Evolutionary conservation across 1,284 basidiomycete species (phyloP).

Genomic region (Rhodotorula sp.): DNA sequence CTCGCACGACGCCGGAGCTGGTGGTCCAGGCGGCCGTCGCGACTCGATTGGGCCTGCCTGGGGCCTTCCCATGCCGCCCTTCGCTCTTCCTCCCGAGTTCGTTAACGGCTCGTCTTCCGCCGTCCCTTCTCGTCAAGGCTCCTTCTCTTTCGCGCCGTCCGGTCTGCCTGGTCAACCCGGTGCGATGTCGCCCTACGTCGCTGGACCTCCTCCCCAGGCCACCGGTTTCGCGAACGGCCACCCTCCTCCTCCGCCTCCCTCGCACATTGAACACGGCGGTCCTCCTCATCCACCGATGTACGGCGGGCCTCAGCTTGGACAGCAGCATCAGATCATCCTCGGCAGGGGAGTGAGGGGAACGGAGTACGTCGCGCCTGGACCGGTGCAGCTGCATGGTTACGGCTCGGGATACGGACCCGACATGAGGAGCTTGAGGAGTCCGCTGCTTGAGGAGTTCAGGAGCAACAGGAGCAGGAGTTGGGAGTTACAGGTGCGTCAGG

Average conservation of each 20-base stretch:
- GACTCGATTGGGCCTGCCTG: slow-evolving; percentile 30
- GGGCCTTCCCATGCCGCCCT: slow-evolving; percentile 33
- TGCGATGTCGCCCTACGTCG: slow-evolving; percentile 9
- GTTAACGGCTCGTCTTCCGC: slow-evolving; percentile 4
- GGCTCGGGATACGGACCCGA: slow-evolving; percentile 25
- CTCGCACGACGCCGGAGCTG: background rate
- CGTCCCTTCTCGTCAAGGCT: slow-evolving; percentile 32
- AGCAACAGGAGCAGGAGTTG: slow-evolving; percentile 73
- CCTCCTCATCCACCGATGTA: slow-evolving; percentile 5
- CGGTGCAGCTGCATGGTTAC: slow-evolving; percentile 16
- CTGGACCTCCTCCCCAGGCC: slow-evolving; percentile 5
- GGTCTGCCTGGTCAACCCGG: slow-evolving; percentile 11
- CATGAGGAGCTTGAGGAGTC: slow-evolving; percentile 57
- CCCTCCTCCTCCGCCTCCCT: background rate
- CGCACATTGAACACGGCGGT: slow-evolving; percentile 11
- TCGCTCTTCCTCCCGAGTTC: slow-evolving; percentile 29
- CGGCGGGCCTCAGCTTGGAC: slow-evolving; percentile 27
- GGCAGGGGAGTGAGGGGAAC: slow-evolving; percentile 30
- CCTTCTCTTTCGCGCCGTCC: slow-evolving; percentile 32
- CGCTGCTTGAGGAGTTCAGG: slow-evolving; percentile 79
- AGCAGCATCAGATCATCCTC: slow-evolving; percentile 41
- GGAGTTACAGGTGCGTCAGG: slow-evolving; percentile 66
- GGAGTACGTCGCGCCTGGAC: slow-evolving; percentile 41
- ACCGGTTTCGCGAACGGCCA: background rate
- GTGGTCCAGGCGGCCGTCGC: slow-evolving; percentile 12